A percentile compares a stretch with the other conserved stretches of the same genome.
These are phyloP conservation scores for Hymenoscyphus fraxineus DNA, from an alignment of 2,329 filamentous ascomycete species.

Conservation along the genomic window DNA sequence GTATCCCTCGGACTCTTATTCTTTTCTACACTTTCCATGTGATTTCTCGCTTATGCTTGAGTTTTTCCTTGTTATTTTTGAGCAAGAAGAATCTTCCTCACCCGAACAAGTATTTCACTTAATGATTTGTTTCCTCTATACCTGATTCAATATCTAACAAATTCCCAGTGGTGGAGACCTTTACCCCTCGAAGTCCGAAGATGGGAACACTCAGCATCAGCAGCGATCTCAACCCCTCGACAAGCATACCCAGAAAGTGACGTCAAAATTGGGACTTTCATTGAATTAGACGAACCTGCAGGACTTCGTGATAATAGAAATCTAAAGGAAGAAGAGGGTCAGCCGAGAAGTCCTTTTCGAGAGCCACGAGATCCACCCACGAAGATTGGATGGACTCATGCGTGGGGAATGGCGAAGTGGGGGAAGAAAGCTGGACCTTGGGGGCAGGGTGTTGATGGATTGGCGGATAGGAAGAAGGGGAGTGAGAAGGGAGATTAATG, in stretches of 20 bases:
- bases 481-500: background rate
- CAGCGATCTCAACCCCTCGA: background rate
- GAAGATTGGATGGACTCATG: slow-evolving; percentile 49
- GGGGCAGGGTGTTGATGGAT: slow-evolving; percentile 44
- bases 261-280: slow-evolving; percentile 39
- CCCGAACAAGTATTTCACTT: background rate
- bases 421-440: slow-evolving; percentile 50
- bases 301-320: slow-evolving; percentile 35
- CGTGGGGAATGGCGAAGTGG: slow-evolving; percentile 51
- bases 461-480: slow-evolving; percentile 33
- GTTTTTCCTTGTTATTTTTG: background rate
- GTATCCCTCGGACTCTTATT: background rate
- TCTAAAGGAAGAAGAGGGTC: slow-evolving; percentile 26
- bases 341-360: slow-evolving; percentile 31
- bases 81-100: background rate
- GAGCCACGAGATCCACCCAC: slow-evolving; percentile 44
- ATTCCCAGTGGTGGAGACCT: slow-evolving; percentile 60
- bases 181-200: slow-evolving; percentile 59
- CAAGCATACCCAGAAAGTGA: slow-evolving; percentile 30
- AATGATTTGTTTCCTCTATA: background rate
- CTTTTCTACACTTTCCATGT: background rate
- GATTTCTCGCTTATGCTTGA: background rate
- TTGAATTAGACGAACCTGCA: slow-evolving; percentile 43
- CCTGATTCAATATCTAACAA: background rate
- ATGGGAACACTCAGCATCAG: slow-evolving; percentile 52